Evolutionary conservation across 306 rosid species (phyloP), one percentile per base, ranked within the genome.

Genomic region (Cucurbita ficifolia): DNA sequence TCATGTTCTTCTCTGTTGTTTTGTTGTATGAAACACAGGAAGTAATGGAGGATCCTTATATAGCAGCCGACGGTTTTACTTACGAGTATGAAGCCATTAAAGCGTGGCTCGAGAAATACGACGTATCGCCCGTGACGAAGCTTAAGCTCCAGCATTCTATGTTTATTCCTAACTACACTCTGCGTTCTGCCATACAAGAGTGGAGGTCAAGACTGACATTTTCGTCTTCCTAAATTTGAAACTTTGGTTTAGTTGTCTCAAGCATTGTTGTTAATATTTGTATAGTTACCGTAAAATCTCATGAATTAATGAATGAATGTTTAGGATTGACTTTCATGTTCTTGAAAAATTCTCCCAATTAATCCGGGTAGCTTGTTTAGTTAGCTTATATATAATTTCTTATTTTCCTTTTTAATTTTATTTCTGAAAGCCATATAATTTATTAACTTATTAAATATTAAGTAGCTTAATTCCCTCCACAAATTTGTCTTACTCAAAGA

Each of bases 51-150:
- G 95, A 94, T 75, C 98, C 98, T 40, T 73, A 87, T 78, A 85
- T 94, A 16, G 92, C 98, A 22, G 97, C 90, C 0, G 97, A 90
- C 75, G 98, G 98, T 24, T 94, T 94, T 76, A 86, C 86, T 10
- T 94, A 89, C 7, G 98, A 94, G 83, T 78, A 87, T 59, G 76
- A 79, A 80, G 98, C 98, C 77, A 94, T 94, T 82, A 84, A 84
- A 81, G 96, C 97, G 51, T 94, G 98, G 98, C 90, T 94, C 61
- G 78, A 83, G 78, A 86, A 80, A 65, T 89, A 90, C 75, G 76
- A 78, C 19, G 87, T 89, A 61, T 94, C 97, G 8, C 98, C 98
- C 0, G 87, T 86, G 67, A 90, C 97, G 22, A 87, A 81, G 87
- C 83, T 35, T 75, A 84, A 73, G 75, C 86, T 94, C 33, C 79